Evolutionary conservation across 768 basidiomycete species (phyloP), one percentile per base, ranked within the genome.

Genomic region (Mycena albidolilacea): DNA sequence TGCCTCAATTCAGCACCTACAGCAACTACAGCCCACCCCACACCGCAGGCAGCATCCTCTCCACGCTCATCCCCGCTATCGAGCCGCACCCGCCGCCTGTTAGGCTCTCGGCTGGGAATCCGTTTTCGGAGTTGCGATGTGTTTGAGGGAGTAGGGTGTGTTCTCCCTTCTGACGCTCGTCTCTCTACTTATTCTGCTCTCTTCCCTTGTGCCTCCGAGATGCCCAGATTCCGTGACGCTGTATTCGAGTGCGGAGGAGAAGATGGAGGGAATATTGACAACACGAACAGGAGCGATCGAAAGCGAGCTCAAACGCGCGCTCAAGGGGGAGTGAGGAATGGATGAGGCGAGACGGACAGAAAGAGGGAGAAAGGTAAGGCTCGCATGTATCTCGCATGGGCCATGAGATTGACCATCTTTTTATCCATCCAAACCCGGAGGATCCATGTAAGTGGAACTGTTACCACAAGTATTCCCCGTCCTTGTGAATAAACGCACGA

Each of bases 31-130:
- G 71, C 11, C 89, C 89, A 15, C 14, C 19, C 12, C 91, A 93
- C 70, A 93, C 91, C 4, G 89, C 84, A 67, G 73, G 83, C 70
- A 91, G 91, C 37, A 86, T 90, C 71, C 85, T 93, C 50, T 81
- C 91, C 2, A 74, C 84, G 5, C 76, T 90, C 21, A 81, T 92
- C 38, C 82, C 85, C 3, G 77, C 83, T 6, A 78, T 91, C 30
- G 91, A 92, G 50, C 61, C 57, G 30, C 41, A 77, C 79, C 88
- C 90, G 1, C 81, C 80, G 52, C 72, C 72, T 11, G 72, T 78
- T 5, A 76, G 80, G 38, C 82, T 90, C 15, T 30, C 52, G 10
- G 7, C 43, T 3, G 30, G 7, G 7, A 74, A 74, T 39, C 69
- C 73, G 7, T 71, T 70, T 11, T 19, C 73, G 7, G 15, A n/a